Conservation (phyloP, 768 basidiomycete species). For the Lepiota venenata region DNA sequence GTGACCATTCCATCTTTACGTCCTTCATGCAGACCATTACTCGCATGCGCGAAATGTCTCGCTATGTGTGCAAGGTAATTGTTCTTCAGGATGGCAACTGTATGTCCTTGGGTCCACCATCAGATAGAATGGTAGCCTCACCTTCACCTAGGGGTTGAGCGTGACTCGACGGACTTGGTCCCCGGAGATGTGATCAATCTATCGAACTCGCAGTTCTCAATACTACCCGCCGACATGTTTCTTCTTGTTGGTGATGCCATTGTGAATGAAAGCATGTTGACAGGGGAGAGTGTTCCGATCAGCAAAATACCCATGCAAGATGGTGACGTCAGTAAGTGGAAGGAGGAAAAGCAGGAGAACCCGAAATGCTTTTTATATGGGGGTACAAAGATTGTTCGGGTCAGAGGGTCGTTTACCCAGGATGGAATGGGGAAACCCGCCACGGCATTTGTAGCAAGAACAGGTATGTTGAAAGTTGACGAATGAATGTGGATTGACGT, state of each 20-base stretch:
- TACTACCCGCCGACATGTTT: conserved; percentile 88
- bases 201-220: conserved; percentile 65
- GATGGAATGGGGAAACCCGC: conserved; percentile 60
- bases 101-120: conserved; percentile 31
- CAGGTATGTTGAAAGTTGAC: conserved; percentile 46
- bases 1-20: conserved; percentile 3
- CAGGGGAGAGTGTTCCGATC: conserved; percentile 97
- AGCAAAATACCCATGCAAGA: conserved; percentile 86
- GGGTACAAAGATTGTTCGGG: conserved; percentile 87
- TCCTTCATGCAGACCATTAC: conserved; percentile 63
- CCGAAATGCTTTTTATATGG: conserved; percentile 85
- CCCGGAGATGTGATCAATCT: conserved; percentile 93
- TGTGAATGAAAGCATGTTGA: conserved; percentile 98
- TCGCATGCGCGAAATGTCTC: conserved; percentile 96
- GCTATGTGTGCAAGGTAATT: conserved; percentile 75
- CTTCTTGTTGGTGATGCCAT: conserved; percentile 96
- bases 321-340: conserved; percentile 71
- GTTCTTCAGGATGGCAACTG: conserved; percentile 71
- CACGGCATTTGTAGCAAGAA: conserved; percentile 80
- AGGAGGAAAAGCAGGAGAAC: conserved; percentile 63
- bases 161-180: conserved; percentile 76
- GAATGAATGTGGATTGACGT: not conserved
- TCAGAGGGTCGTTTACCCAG: conserved; percentile 58
- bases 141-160: conserved; percentile 54
- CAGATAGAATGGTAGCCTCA: not conserved